Evolutionary conservation across 2,329 filamentous ascomycete species (phyloP).

Genomic region (Diaporthe sp.): DNA sequence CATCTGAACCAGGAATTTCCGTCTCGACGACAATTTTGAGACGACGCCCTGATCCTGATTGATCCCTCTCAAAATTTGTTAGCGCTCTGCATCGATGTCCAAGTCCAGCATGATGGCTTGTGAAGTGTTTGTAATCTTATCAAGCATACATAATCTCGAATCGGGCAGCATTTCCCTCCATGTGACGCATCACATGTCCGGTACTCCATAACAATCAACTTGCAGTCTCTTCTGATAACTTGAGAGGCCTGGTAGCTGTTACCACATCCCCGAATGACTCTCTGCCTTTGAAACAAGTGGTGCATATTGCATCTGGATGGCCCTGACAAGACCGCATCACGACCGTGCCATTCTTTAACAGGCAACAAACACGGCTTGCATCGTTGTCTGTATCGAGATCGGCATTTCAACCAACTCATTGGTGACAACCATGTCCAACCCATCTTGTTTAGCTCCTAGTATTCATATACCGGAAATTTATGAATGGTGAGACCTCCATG

Average conservation of each 20-base stretch:
- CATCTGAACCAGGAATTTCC: no score
- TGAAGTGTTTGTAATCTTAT: not conserved
- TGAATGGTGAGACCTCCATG: conserved; percentile 15
- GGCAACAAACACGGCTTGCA: no score
- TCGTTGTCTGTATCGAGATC: not conserved
- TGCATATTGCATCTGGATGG: not conserved
- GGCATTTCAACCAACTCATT: not conserved
- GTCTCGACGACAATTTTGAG: no score
- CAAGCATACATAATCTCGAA: not conserved
- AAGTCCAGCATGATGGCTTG: not conserved
- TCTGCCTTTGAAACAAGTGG: not conserved
- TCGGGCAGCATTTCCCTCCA: not conserved
- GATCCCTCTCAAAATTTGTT: no score
- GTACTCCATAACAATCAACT: not conserved
- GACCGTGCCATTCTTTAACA: not conserved
- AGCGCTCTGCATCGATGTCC: not conserved
- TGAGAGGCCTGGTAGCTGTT: not conserved
- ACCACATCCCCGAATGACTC: no score
- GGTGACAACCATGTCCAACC: not conserved
- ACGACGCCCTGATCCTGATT: no score
- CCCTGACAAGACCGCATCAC: not conserved
- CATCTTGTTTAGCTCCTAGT: not conserved
- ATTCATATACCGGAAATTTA: not conserved
- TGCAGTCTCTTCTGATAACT: not conserved
- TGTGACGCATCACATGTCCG: not conserved